Conservation (phyloP, 176 grass and related monocot genomes). For the Musa schizocarpa region DNA sequence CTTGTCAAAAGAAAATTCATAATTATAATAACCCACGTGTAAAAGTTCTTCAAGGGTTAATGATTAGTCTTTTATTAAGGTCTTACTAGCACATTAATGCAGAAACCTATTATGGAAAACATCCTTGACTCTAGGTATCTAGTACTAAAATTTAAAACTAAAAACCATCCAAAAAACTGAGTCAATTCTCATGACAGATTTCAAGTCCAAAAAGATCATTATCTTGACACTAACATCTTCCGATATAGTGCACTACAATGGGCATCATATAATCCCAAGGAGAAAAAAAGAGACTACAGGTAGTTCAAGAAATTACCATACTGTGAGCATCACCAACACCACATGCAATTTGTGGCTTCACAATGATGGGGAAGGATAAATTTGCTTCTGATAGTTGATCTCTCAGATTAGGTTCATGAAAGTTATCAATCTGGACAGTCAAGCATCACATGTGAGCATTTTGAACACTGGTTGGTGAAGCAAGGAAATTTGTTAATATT, state of each 20-base stretch:
- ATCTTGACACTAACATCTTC: neutral
- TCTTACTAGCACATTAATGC: neutral
- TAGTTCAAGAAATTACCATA: conserved; percentile 46
- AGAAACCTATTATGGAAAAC: neutral
- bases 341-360: conserved; percentile 96
- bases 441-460: conserved; percentile 17
- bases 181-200: neutral
- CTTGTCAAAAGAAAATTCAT: neutral
- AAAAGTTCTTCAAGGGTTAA: neutral
- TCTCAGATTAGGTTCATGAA: conserved; percentile 40
- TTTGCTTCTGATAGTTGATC: conserved; percentile 52
- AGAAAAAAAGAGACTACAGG: neutral
- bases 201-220: neutral
- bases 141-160: neutral
- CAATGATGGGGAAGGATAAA: conserved; percentile 76
- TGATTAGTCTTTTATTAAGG: neutral
- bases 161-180: neutral
- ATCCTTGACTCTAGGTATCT: neutral
- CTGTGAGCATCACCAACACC: conserved; percentile 90
- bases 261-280: neutral
- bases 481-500: neutral
- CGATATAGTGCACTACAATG: neutral
- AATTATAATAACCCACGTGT: neutral
- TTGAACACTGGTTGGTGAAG: neutral
- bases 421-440: conserved; percentile 43